Base-by-base conservation (phyloP, 768 basidiomycete species). In the Pleurotus djamor region DNA sequence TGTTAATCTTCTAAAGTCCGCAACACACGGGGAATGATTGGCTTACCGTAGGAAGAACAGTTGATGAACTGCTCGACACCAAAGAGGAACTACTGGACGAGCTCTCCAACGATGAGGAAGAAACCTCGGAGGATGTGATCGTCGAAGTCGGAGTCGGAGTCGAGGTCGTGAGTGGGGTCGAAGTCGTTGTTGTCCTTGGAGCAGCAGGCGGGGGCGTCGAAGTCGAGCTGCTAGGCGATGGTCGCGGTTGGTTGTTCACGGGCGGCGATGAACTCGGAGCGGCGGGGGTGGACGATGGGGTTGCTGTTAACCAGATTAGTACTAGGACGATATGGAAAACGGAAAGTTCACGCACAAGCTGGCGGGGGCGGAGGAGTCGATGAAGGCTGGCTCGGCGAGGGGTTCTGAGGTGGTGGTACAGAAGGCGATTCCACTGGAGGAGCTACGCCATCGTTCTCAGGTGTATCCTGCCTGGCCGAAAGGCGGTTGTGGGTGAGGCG, bases 401-500 rank as follows among this genome's bases (percentile, higher is more conserved):
- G n/a, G 4, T 21, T 56, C n/a, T 37, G 41, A 28, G 54, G 54
- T 9, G 54, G 14, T 38, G 51, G 37, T 8, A 36, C 34, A 16
- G 21, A 28, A 36, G 51, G 32, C 13, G 51, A 36, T 16, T 38
- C 35, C 21, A 28, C 21, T 28, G 21, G 21, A 28, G 34, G 13
- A 35, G 34, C 16, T 7, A n/a, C 45, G 7, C 45, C 45, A 12
- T 17, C 45, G 51, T n/a, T 52, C n/a, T 28, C 21, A 28, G 51
- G 37, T n/a, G 35, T 44, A n/a, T 4, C 38, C 38, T 56, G 54
- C 41, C 54, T 41, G 38, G 54, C 54, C 38, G 44, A 38, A 43
- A 56, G 37, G 33, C 52, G 52, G 38, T 56, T 56, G 41, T 56
- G 54, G 36, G 17, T 38, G n/a, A 41, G 21, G 33, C 54, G 54